A percentile compares a stretch with the other conserved stretches of the same genome.
phyloP scores from a whole-genome alignment of 306 rosid genomes.

The Dalbergia cochinchinensis region DNA sequence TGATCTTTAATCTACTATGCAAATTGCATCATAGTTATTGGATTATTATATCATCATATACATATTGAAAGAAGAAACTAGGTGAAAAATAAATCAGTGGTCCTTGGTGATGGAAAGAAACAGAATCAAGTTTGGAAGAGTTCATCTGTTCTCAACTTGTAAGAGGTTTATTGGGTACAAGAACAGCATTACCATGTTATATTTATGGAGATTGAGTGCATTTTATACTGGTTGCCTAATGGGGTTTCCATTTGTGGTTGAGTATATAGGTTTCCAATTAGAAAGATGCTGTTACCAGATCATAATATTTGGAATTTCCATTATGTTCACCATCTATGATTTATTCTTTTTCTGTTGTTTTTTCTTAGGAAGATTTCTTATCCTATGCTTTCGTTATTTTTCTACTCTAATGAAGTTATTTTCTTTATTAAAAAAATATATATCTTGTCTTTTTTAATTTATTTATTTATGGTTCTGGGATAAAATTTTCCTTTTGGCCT shows the following conservation, averaged over 20 bases:
- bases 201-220: slow-evolving; percentile 14
- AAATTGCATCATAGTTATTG: slow-evolving; percentile 36
- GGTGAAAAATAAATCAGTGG: slow-evolving; percentile 1
- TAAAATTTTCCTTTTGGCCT: slow-evolving; percentile 20
- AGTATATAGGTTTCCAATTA: slow-evolving; percentile 23
- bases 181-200: slow-evolving; percentile 3
- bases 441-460: neutral
- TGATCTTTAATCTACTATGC: slow-evolving; percentile 19
- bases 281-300: slow-evolving; percentile 35
- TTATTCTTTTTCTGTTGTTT: neutral
- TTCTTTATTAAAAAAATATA: neutral
- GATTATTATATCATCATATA: slow-evolving; percentile 40
- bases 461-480: slow-evolving; percentile 13
- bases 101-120: slow-evolving; percentile 36
- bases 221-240: neutral
- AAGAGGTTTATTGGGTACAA: slow-evolving; percentile 22
- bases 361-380: neutral
- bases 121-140: slow-evolving; percentile 17
- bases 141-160: slow-evolving; percentile 23
- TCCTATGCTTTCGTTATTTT: slow-evolving; percentile 11
- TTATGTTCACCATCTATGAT: slow-evolving; percentile 1
- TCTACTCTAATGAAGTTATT: neutral
- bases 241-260: slow-evolving; percentile 27
- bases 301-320: slow-evolving; percentile 27
- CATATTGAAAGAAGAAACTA: slow-evolving; percentile 41